Conservation (phyloP, 2,329 filamentous ascomycete genomes). For the Camillea tinctor region DNA sequence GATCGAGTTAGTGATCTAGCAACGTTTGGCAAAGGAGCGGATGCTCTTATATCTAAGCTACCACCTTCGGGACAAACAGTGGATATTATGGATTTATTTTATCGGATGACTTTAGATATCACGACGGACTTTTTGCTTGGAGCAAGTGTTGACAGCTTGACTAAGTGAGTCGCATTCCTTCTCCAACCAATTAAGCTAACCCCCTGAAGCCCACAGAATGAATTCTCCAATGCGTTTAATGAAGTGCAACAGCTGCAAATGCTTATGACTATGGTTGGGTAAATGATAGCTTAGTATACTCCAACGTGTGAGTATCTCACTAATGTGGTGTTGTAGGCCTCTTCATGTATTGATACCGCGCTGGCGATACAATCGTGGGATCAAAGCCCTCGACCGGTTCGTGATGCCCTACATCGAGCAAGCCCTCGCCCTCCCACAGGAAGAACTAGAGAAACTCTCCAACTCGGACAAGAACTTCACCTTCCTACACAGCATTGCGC, state of each 20-base stretch:
- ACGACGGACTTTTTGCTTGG: slow-evolving; percentile 69
- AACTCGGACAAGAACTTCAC: slow-evolving; percentile 67
- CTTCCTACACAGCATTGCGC: slow-evolving; percentile 74
- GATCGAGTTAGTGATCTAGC: slow-evolving; percentile 48
- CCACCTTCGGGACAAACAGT: slow-evolving; percentile 53
- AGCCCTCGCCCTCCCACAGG: slow-evolving; percentile 59
- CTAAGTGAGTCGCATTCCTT: slow-evolving; percentile 31
- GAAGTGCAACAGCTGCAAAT: slow-evolving; percentile 69
- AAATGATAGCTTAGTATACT: slow-evolving; percentile 9
- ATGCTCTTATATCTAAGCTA: slow-evolving; percentile 56
- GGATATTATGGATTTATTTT: slow-evolving; percentile 63
- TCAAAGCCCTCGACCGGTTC: slow-evolving; percentile 66
- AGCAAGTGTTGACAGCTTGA: slow-evolving; percentile 48
- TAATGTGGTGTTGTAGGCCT: slow-evolving; percentile 44
- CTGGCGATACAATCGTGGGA: slow-evolving; percentile 57
- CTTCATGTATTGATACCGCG: slow-evolving; percentile 59
- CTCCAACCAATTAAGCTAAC: slow-evolving; percentile 18
- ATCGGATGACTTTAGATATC: slow-evolving; percentile 64
- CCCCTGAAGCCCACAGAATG: slow-evolving; percentile 44
- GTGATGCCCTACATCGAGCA: slow-evolving; percentile 68
- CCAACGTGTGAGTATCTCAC: background rate
- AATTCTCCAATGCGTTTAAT: slow-evolving; percentile 68
- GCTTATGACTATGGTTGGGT: slow-evolving; percentile 52
- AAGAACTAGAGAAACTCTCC: slow-evolving; percentile 67
- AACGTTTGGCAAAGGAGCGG: slow-evolving; percentile 60